These are phyloP conservation scores for Trametes villosa DNA, from an alignment of 768 basidiomycete genomes.

Conservation along the genomic window DNA sequence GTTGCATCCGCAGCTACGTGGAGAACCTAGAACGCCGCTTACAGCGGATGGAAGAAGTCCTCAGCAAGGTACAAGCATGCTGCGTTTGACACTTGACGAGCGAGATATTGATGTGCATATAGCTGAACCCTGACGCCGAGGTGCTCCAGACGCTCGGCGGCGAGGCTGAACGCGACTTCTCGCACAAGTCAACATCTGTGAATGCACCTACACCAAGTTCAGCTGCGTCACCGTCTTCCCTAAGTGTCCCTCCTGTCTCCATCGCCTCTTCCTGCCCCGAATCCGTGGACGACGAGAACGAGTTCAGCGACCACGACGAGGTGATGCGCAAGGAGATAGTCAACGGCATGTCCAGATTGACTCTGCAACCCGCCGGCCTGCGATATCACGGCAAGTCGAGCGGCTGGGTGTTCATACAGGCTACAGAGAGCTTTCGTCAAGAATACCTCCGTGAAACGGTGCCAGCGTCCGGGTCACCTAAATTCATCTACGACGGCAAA, in stretches of 20 bases:
- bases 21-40: slow-evolving; percentile 34
- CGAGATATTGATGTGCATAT: no score
- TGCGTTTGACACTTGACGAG: no score
- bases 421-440: slow-evolving; percentile 43
- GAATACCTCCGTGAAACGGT: slow-evolving; percentile 35
- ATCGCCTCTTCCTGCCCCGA: neutral
- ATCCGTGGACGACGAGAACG: slow-evolving; percentile 28
- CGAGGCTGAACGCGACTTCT: neutral
- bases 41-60: slow-evolving; percentile 33
- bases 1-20: slow-evolving; percentile 24
- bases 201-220: neutral
- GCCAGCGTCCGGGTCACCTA: neutral
- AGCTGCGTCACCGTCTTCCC: neutral
- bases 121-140: slow-evolving; percentile 9
- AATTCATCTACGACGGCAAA: no score
- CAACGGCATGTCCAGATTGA: slow-evolving; percentile 31
- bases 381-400: slow-evolving; percentile 49
- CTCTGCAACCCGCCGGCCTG: slow-evolving; percentile 29
- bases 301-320: slow-evolving; percentile 32
- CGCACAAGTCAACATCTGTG: neutral
- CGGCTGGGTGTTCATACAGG: slow-evolving; percentile 44
- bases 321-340: slow-evolving; percentile 28
- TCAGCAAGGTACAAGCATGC: slow-evolving; percentile 20
- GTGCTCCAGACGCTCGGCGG: neutral
- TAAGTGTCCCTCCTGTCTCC: neutral